phyloP scores from a whole-genome alignment of 2,329 filamentous ascomycete species.

The Trichoderma atrobrunneum region DNA sequence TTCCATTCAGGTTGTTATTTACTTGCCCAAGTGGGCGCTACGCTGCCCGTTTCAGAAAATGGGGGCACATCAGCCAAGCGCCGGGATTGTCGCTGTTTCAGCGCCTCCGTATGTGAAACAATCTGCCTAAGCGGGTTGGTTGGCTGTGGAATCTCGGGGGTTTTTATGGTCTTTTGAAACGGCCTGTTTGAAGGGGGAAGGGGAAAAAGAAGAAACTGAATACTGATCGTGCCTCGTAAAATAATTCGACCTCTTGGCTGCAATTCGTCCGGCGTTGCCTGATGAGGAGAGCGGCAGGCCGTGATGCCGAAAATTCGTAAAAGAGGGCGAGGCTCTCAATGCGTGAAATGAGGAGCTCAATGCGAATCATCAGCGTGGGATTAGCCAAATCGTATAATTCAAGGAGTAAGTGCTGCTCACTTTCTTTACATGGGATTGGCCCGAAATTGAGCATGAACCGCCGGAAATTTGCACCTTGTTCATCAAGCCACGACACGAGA shows the following conservation, averaged over 20 bases:
- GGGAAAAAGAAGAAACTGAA: background rate
- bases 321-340: background rate
- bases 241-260: background rate
- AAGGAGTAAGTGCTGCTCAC: background rate
- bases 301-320: background rate
- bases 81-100: slow-evolving; percentile 8
- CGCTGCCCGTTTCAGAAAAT: slow-evolving; percentile 14
- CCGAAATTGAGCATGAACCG: slow-evolving; percentile 13
- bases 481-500: background rate
- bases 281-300: background rate
- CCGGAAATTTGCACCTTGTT: slow-evolving; percentile 10
- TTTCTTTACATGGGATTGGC: background rate
- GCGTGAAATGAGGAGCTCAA: background rate
- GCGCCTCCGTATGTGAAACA: background rate
- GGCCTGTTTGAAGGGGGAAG: background rate
- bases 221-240: background rate
- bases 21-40: slow-evolving; percentile 6
- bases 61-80: background rate
- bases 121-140: background rate
- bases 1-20: background rate
- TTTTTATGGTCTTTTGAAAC: background rate
- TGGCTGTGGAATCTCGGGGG: background rate
- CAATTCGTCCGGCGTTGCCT: background rate
- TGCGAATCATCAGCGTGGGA: background rate
- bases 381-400: background rate